Conservation (phyloP, 441 rosid species). For the Brassica hybrid region DNA sequence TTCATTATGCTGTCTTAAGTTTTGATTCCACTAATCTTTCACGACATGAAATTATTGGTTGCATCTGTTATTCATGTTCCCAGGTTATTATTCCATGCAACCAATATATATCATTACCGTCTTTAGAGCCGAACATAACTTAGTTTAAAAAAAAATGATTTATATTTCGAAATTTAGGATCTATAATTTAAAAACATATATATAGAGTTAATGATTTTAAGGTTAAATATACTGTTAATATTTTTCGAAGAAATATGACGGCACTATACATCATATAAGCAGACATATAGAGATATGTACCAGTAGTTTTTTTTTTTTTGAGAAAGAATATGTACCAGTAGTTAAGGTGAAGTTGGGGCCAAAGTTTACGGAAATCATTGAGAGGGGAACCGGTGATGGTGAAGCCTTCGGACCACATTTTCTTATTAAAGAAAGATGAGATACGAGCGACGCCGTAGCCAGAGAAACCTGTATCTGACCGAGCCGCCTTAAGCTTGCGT, state of each 20-base stretch:
- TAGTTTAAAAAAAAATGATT: too few relatives aligned
- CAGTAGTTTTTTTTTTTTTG: too few relatives aligned
- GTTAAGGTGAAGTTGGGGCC: constrained; percentile 49
- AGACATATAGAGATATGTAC: too few relatives aligned
- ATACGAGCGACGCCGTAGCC: constrained; percentile 58
- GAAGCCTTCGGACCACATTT: constrained; percentile 64
- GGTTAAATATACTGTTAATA: too few relatives aligned
- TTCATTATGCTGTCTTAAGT: constrained; percentile 3
- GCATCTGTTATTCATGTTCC: constrained; percentile 30
- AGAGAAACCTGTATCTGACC: constrained; percentile 46
- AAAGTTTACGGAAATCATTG: constrained; percentile 53
- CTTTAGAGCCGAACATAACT: too few relatives aligned
- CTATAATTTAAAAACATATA: too few relatives aligned
- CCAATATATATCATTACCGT: too few relatives aligned
- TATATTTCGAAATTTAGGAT: too few relatives aligned
- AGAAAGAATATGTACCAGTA: constrained; percentile 62
- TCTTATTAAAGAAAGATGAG: constrained; percentile 55
- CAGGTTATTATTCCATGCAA: neutral
- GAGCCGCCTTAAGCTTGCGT: constrained; percentile 45
- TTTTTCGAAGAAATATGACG: too few relatives aligned
- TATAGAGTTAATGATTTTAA: too few relatives aligned
- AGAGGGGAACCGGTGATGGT: constrained; percentile 55
- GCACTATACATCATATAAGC: too few relatives aligned
- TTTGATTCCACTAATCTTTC: constrained; percentile 19
- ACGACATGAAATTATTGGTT: constrained; percentile 30